These are phyloP conservation scores for Metschnikowia noctiluminum DNA, from an alignment of 805 yeast species.

Conservation along the genomic window DNA sequence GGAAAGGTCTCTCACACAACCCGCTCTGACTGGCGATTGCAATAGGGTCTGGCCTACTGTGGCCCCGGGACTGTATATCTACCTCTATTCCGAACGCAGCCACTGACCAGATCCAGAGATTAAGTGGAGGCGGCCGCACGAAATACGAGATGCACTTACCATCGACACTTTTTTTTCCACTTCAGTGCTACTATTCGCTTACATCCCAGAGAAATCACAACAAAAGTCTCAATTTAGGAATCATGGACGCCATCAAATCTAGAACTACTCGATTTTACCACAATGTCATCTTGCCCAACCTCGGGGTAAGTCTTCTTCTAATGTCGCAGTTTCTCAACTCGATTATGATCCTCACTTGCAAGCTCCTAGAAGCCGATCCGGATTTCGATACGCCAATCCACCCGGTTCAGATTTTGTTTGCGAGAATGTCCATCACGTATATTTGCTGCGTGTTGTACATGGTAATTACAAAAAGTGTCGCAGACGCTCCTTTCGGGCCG, in stretches of 20 bases:
- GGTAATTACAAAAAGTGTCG: constrained; percentile 45
- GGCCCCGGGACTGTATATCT: neutral
- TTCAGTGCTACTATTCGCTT: neutral
- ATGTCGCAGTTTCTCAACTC: constrained; percentile 72
- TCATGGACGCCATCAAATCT: constrained; percentile 1
- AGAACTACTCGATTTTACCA: constrained; percentile 2
- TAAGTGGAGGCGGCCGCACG: neutral
- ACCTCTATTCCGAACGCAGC: neutral
- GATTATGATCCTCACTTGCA: constrained; percentile 71
- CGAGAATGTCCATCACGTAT: constrained; percentile 73
- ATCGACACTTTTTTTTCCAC: neutral
- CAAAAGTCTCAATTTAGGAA: neutral
- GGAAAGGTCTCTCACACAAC: too few species aligned
- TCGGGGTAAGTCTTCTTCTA: constrained; percentile 57
- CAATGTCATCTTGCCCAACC: constrained; percentile 13
- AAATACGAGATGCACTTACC: neutral
- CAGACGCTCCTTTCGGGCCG: constrained; percentile 71
- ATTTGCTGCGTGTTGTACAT: constrained; percentile 55
- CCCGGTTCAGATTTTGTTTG: constrained; percentile 75
- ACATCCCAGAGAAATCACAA: neutral
- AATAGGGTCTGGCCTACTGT: neutral
- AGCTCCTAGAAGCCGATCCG: constrained; percentile 65
- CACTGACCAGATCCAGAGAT: too few species aligned
- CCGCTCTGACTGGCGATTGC: too few species aligned
- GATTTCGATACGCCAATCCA: constrained; percentile 59